Base-by-base conservation (phyloP, 192 early-diverging fungal species). In the Funneliformis geosporum region DNA sequence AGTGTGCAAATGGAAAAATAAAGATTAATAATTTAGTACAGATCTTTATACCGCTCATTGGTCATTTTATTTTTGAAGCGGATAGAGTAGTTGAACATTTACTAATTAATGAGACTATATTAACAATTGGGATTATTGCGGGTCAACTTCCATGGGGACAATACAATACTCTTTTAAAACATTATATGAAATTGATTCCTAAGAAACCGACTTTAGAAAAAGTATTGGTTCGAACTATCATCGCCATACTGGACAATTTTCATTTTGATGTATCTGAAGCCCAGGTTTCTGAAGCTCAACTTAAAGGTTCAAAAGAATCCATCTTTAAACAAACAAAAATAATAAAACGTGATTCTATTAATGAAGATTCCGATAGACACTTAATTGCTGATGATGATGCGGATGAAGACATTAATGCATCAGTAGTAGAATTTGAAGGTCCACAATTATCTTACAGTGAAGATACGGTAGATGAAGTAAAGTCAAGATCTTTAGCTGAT, bases 181-280 rank as follows among this genome's bases (percentile, higher is more conserved):
- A 87, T 27, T 96, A 95, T 68, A 79, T 98, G 60, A 87, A 85
- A 33, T 73, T 91, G 68, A 86, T 95, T 39, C 83, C 90, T 7
- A 87, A 87, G 76, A 86, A 90, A 64, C 86, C 92, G 11, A 86
- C 88, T 39, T 85, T 94, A 67, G 96, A 97, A 80, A 96, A 96
- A 84, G 87, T 93, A 7, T 84, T 95, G 66, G 92, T 95, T 64
- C 87, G 95, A n/a, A 84, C 93, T 9, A 86, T 97, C 11, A 91
- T 95, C 74, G 85, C 90, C 7, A 85, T 99, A 40, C 79, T 99
- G 75, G 96, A 98, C 71, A 88, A 85, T 60, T 98, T 99, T 89
- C 95, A 98, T 83, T 99, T 97, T 86, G 91, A 96, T 73, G 82
- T 96, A 44, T 87, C 90, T 40, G 75, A 86, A 38, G 86, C 92